Base-by-base conservation (phyloP, 108 stramenopile genomes). In the Aurantiochytrium sp. region DNA sequence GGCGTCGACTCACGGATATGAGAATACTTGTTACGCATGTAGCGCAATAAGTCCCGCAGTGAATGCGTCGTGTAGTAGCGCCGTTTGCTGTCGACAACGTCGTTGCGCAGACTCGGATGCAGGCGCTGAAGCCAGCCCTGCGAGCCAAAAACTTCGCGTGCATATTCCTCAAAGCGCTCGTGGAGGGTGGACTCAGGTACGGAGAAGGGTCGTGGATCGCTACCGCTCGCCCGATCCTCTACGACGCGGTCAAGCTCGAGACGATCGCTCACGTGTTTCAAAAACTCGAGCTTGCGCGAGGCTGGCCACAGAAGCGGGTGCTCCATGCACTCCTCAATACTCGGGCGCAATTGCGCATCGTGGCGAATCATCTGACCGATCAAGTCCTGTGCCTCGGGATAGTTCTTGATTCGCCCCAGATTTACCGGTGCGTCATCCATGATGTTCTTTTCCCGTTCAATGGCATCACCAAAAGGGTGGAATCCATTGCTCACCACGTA, bases 381-480 rank as follows among this genome's bases (percentile, higher is more conserved):
- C 35, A 90, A 72, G 49, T 90, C 90, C n/a, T 60, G 51, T 14
- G 76, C 76, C 23, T 53, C 49, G 19, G 76, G 76, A 23, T 83
- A 83, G 51, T 87, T 57, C 21, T 18, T n/a, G 44, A 60, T 91
- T 35, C n/a, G 49, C 23, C 23, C 58, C 18, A 69, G 53, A 25
- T 25, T 88, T 18, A 58, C 55, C 10, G 58, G 88, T 5, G 59
- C 44, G 72, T 57, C 60, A 5, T 57, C 25, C 58, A 88, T 49
- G 42, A 91, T 88, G 59, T 89, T 89, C 44, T 42, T 72, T 57
- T 89, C 90, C 0, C 88, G 90, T 25, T 89, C 88, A 43, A 83
- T 59, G 42, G 59, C 47, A 18, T 87, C 88, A 19, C 90, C 90
- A 71, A 89, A 91, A 5, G 90, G 90, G 43, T 91, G 90, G 47